Base-by-base conservation (phyloP, 2,329 filamentous ascomycete genomes). In the Fusarium hostae region DNA sequence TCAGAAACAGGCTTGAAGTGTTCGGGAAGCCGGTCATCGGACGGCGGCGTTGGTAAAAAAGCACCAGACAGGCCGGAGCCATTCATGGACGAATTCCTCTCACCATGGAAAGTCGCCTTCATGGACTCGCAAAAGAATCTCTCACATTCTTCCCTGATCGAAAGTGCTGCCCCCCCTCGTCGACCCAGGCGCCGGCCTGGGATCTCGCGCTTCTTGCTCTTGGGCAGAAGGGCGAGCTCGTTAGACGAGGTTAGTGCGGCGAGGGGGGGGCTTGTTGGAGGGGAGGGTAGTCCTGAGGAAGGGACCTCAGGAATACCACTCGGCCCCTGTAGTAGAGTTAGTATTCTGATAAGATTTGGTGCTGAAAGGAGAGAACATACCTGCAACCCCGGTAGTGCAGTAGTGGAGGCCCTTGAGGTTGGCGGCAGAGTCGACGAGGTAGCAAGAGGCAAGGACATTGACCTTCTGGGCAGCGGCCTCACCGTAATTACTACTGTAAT, bases 121-220 rank as follows among this genome's bases (percentile, higher is more conserved):
- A 97, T 93, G 89, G 91, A 92, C 92, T 95, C 94, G 86, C 95
- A 97, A 90, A 97, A 97, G 92, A 97, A 95, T 89, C 95, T 98
- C 94, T 97, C 95, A 97, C 95, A 97, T 94, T 97, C 94, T 94
- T 92, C 94, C 93, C 92, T 94, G 89, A 97, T 97, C 87, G 91
- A 91, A 85, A 93, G 90, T 92, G 94, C 91, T 91, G 94, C 94
- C 94, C 94, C 94, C 93, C 92, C 92, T 92, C 88, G 88, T 81
- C 88, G 86, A 81, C 84, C 83, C 80, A 82, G 80, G 79, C 79
- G 80, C 74, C 77, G 77, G 77, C 80, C 81, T 77, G 81, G 81
- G 75, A 79, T 80, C 72, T 82, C 82, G 78, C 80, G 80, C 79
- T 80, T 84, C 78, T 81, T 82, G 79, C 82, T 82, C 82, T 90